These are phyloP conservation scores for Parietaria judaica DNA, from an alignment of 306 rosid genomes.

Conservation along the genomic window DNA sequence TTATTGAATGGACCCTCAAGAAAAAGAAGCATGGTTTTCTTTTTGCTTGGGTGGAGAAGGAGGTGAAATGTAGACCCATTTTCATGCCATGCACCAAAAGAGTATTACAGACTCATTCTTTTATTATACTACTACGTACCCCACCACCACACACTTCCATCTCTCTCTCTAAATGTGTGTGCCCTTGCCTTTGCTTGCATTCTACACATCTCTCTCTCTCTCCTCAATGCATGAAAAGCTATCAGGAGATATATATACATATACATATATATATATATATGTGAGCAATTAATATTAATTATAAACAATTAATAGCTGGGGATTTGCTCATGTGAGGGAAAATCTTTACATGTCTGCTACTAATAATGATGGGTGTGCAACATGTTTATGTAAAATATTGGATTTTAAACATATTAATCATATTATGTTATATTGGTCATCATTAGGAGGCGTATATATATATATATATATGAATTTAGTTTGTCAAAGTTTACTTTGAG, in stretches of 20 bases:
- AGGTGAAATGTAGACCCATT: constrained; percentile 31
- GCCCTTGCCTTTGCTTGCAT: constrained; percentile 98
- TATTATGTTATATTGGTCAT: constrained; percentile 23
- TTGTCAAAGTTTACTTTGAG: constrained; percentile 19
- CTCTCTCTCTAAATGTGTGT: constrained; percentile 37
- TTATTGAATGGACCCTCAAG: constrained; percentile 30
- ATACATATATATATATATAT: too few relatives aligned
- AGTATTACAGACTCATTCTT: constrained; percentile 37
- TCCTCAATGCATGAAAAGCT: constrained; percentile 38
- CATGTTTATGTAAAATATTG: constrained; percentile 13
- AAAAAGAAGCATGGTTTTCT: constrained; percentile 16
- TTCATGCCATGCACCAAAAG: constrained; percentile 63
- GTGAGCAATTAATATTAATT: too few relatives aligned
- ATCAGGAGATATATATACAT: too few relatives aligned
- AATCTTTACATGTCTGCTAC: constrained; percentile 44
- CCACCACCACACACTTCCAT: constrained; percentile 39
- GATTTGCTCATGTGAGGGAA: constrained; percentile 55
- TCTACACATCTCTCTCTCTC: constrained; percentile 60
- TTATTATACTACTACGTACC: constrained; percentile 26
- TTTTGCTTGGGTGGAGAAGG: constrained; percentile 29
- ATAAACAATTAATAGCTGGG: constrained; percentile 32
- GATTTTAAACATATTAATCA: too few relatives aligned
- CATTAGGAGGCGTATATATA: constrained; percentile 55
- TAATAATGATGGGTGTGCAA: constrained; percentile 42
- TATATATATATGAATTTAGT: constrained; percentile 22